Evolutionary conservation across 2,329 filamentous ascomycete species (phyloP), one percentile per base, ranked within the genome.

Genomic region (Alternaria metachromatica): DNA sequence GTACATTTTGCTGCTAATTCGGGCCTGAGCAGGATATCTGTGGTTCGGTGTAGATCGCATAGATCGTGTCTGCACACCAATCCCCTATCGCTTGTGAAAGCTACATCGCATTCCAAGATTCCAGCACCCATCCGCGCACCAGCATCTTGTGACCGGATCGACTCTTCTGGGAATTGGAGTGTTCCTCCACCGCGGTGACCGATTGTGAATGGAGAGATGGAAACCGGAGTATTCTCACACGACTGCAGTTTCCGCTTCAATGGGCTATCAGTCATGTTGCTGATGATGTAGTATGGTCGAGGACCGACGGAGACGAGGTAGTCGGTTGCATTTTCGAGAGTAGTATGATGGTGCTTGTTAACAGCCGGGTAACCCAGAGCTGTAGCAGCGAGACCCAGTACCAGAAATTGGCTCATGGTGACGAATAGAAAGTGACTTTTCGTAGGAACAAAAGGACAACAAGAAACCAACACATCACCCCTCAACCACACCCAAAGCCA

Each of bases 31-130:
- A 91, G 84, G 73, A 92, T 90, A 80, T 92, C 87, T 74, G 89
- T 91, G 9, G 89, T 91, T 21, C 87, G 89, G 81, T 91, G 89
- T 44, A 91, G 80, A 71, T 91, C 89, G 78, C 89, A 91, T 68
- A 90, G 86, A 50, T 85, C 86, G 80, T 91, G 89, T 51, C 89
- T 86, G 80, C 89, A 91, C 48, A 91, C 89, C n/a, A 91, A 86
- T 73, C 88, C 80, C 28, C 84, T 84, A 77, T 91, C 89, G 67
- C 82, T 84, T 62, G 89, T 91, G 80, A 91, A 91, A 37, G 87
- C 84, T 15, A 90, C 88, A 75, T 91, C 89, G 77, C 89, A 91
- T 79, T 91, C 89, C 55, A 89, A 84, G 46, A 90, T 83, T 45
- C 89, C 89, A 6, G 88, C 87, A 28, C 89, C 89, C 88, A 90